Base-by-base conservation (phyloP, 306 rosid genomes). In the Lupinus albus region DNA sequence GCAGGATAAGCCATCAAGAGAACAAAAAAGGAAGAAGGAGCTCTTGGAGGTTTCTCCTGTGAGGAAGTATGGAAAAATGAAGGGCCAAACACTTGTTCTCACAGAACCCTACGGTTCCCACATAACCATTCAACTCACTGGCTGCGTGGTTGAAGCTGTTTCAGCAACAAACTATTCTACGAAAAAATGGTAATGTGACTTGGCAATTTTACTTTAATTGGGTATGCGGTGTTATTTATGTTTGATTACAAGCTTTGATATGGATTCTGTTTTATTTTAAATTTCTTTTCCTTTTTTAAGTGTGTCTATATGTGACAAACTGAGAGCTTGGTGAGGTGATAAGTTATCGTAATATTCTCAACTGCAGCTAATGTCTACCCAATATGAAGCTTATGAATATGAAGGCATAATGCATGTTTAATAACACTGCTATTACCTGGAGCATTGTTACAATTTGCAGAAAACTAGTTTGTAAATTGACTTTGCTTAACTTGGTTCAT, bases 111-210 rank as follows among this genome's bases (percentile, higher is more conserved):
- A 83, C 78, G 96, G 91, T 51, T 75, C 69, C 25, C 62, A 67
- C 32, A 78, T 74, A 46, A 68, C 68, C 28, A 58, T 88, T 69
- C 82, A 64, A 49, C 83, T 93, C 61, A 89, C 83, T 60, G 87
- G 86, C 14, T 85, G 95, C 68, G 36, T 32, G 14, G 65, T 93
- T 46, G 86, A 84, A 80, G 89, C 97, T 11, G 99, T 93, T 83
- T 93, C 99, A 7, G 82, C 96, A 11, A 18, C 96, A 39, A 70
- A 42, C 71, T 62, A 77, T 36, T 32, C 97, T 71, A 83, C 99
- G 14, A 85, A 83, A 79, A 93, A 93, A 83, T 89, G 99, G 99
- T 93, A 84, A 61, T 46, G 52, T 76, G 11, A 76, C 64, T 21
- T 64, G 25, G 57, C 15, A 44, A 44, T 21, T 20, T 46, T 65